phyloP scores from a whole-genome alignment of 768 basidiomycete genomes.

The Termitomyces sp. region DNA sequence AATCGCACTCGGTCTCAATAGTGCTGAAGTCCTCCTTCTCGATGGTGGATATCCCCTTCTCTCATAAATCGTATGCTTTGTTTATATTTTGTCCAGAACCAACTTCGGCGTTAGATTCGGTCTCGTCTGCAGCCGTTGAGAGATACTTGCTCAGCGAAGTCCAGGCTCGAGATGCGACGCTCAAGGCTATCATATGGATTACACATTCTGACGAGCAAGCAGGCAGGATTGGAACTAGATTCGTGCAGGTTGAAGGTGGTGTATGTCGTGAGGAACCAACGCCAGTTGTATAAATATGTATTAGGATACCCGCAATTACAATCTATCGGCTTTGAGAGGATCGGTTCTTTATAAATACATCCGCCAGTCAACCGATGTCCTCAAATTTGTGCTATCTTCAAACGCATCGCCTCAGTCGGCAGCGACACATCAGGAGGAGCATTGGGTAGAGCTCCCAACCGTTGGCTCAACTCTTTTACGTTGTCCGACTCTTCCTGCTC shows the following conservation, averaged over 20 bases:
- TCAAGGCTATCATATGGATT: slow-evolving; percentile 83
- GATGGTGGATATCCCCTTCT: slow-evolving; percentile 51
- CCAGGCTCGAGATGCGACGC: slow-evolving; percentile 33
- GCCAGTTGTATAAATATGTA: slow-evolving; percentile 10
- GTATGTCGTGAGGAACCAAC: slow-evolving; percentile 35
- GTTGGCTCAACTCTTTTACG: slow-evolving; percentile 10
- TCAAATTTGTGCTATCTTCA: slow-evolving; percentile 4
- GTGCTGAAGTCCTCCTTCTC: slow-evolving; percentile 72
- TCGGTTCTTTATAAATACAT: not conserved
- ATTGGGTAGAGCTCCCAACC: slow-evolving; percentile 11
- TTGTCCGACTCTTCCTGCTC: slow-evolving; percentile 8
- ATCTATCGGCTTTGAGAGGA: not conserved
- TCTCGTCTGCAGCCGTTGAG: slow-evolving; percentile 64
- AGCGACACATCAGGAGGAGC: slow-evolving; percentile 3
- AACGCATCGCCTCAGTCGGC: not conserved
- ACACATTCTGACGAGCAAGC: slow-evolving; percentile 85
- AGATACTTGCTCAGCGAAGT: slow-evolving; percentile 49
- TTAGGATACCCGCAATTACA: not conserved
- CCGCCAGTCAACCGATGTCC: not conserved
- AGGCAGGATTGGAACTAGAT: slow-evolving; percentile 65
- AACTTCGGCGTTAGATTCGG: slow-evolving; percentile 80
- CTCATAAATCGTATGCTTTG: not conserved
- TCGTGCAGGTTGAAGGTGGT: slow-evolving; percentile 42
- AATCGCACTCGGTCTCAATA: slow-evolving; percentile 63
- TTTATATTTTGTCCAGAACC: slow-evolving; percentile 51